Conservation (phyloP, 2,329 filamentous ascomycete genomes). For the Penicillium concentricum region DNA sequence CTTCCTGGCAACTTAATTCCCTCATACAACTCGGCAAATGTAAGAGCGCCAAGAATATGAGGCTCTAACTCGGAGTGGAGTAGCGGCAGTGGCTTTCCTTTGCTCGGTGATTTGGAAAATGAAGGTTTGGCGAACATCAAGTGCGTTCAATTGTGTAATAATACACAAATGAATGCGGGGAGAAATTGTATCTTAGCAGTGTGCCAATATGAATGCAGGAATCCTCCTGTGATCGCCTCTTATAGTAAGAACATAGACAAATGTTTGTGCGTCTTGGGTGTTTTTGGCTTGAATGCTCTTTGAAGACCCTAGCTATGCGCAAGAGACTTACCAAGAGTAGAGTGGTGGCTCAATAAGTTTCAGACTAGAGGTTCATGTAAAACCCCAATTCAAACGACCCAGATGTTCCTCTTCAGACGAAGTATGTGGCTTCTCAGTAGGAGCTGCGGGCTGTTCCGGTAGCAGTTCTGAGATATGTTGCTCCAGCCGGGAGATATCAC, state of each 20-base stretch:
- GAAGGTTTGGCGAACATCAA: not conserved
- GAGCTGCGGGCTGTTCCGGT: conserved; percentile 21
- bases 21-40: not conserved
- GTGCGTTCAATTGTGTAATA: not conserved
- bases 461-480: conserved; percentile 32
- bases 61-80: not conserved
- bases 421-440: conserved; percentile 10
- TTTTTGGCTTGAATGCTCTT: not conserved
- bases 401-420: not conserved
- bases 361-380: conserved; percentile 1
- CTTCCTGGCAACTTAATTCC: not conserved
- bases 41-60: not conserved
- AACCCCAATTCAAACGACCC: conserved; percentile 1
- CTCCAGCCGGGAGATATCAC: conserved; percentile 32
- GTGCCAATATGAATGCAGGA: not conserved
- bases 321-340: too few species aligned
- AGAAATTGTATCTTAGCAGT: not conserved
- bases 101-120: not conserved
- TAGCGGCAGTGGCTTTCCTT: not conserved
- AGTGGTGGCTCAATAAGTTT: not conserved
- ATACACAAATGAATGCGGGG: not conserved
- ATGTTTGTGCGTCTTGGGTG: not conserved
- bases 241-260: not conserved
- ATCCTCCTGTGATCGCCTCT: not conserved
- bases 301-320: not conserved